Evolutionary conservation across 495 filamentous ascomycete genomes (phyloP).

Genomic region (Penicillium robsamsonii): DNA sequence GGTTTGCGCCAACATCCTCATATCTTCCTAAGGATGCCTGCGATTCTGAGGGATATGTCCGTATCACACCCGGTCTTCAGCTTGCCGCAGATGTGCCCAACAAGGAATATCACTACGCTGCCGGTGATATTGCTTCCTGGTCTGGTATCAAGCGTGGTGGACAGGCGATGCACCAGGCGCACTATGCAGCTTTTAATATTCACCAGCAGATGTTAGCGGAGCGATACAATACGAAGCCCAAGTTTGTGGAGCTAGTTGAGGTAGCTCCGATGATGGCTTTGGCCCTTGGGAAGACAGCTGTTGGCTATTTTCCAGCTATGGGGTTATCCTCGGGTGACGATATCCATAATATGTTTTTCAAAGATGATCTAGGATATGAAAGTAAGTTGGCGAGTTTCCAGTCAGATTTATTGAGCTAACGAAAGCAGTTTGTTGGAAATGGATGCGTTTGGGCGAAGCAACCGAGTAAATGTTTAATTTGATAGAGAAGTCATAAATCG

Average conservation of each 20-base stretch:
- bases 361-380: slow-evolving; percentile 4
- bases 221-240: slow-evolving; percentile 2
- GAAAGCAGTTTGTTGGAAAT: slow-evolving; percentile 5
- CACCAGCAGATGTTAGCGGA: slow-evolving; percentile 3
- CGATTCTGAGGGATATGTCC: slow-evolving; percentile 50
- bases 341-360: slow-evolving; percentile 6
- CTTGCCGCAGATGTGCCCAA: slow-evolving; percentile 40
- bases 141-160: slow-evolving; percentile 8
- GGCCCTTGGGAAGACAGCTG: slow-evolving; percentile 5
- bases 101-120: slow-evolving; percentile 49
- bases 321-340: not conserved
- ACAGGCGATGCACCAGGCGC: slow-evolving; percentile 6
- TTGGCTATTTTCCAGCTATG: slow-evolving; percentile 2
- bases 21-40: slow-evolving; percentile 48
- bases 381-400: not conserved
- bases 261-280: slow-evolving; percentile 6
- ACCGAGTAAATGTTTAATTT: not conserved
- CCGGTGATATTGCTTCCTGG: slow-evolving; percentile 16
- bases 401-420: not conserved
- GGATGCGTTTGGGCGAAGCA: slow-evolving; percentile 5
- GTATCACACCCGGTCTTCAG: slow-evolving; percentile 41
- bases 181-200: slow-evolving; percentile 4
- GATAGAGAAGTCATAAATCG: not conserved
- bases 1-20: slow-evolving; percentile 44
- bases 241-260: not conserved